A percentile compares a stretch with the other conserved stretches of the same genome.
Conservation (phyloP, 805 yeast genomes). For the Candida nemodendra region DNA sequence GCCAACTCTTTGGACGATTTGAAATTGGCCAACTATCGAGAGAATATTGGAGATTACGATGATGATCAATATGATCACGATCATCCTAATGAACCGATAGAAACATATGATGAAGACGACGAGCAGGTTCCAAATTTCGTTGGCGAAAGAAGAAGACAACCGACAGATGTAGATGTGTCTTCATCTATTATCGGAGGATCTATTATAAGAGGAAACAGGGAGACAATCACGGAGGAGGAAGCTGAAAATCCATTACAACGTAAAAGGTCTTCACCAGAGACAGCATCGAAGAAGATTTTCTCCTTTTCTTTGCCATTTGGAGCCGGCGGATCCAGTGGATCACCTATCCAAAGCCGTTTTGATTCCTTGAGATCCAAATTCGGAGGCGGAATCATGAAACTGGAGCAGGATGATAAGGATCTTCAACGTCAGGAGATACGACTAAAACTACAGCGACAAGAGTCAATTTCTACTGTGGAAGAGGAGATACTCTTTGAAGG, state of each 20-base stretch:
- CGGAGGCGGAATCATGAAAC: conserved; percentile 4
- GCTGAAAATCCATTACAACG: conserved; percentile 21
- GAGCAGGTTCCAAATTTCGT: not conserved
- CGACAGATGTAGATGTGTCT: conserved; percentile 32
- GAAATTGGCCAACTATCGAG: conserved; percentile 1
- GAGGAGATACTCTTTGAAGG: conserved; percentile 59
- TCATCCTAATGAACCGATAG: not conserved
- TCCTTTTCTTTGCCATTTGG: conserved; percentile 63
- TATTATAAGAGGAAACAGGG: conserved; percentile 18
- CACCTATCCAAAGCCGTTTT: conserved; percentile 15
- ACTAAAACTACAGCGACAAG: conserved; percentile 48
- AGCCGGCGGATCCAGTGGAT: conserved; percentile 36
- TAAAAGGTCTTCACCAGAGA: conserved; percentile 23
- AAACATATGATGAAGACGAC: not conserved
- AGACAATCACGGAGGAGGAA: conserved; percentile 13
- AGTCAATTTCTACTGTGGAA: conserved; percentile 57
- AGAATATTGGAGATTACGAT: conserved; percentile 25
- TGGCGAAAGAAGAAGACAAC: conserved; percentile 1
- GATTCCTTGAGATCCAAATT: conserved; percentile 12
- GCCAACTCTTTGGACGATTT: not conserved
- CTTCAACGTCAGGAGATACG: conserved; percentile 35
- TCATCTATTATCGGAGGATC: conserved; percentile 54
- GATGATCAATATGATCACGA: conserved; percentile 17
- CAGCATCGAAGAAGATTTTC: conserved; percentile 37
- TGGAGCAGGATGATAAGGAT: conserved; percentile 25